phyloP scores from a whole-genome alignment of 306 rosid genomes.

The Quercus engelmannii region DNA sequence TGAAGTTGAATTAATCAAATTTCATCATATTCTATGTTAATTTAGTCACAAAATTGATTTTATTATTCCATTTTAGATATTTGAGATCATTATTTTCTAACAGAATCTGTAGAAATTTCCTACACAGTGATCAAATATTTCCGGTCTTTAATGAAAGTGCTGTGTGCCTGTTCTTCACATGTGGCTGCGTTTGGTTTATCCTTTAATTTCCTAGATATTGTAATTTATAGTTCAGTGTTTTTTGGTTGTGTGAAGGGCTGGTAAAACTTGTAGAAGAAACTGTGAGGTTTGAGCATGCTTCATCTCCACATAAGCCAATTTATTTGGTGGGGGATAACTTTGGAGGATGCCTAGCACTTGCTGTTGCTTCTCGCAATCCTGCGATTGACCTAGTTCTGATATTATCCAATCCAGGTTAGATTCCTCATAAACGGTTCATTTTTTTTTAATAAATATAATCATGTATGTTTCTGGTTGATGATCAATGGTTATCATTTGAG shows the following conservation, averaged over 20 bases:
- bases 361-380: conserved; percentile 93
- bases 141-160: neutral
- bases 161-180: neutral
- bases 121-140: neutral
- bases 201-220: neutral
- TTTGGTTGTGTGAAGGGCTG: conserved; percentile 48
- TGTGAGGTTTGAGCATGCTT: conserved; percentile 61
- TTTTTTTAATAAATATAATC: conserved; percentile 8
- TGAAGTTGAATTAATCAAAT: neutral
- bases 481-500: conserved; percentile 10
- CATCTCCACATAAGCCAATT: conserved; percentile 77
- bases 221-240: conserved; percentile 5
- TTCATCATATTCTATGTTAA: neutral
- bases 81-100: neutral
- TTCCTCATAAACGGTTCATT: neutral
- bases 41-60: neutral
- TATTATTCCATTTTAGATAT: neutral
- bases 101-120: neutral
- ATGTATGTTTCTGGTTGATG: conserved; percentile 13
- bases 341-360: conserved; percentile 95
- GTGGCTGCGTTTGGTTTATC: neutral
- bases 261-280: conserved; percentile 86
- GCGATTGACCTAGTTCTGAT: conserved; percentile 66
- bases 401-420: conserved; percentile 76
- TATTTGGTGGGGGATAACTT: conserved; percentile 93